These are phyloP conservation scores for Zea mays DNA, from an alignment of 176 grass and related monocot species.

Conservation along the genomic window Zm-B73-REFERENCE-NAM-5.0 NC_050097.1:234554001-234554500, in stretches of 20 bases:
- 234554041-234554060: constrained; percentile 86
- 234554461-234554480: constrained; percentile 74
- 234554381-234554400: constrained; percentile 82
- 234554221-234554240: constrained; percentile 82
- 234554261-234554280: constrained; percentile 84
- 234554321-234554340: constrained; percentile 88
- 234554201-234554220: constrained; percentile 81
- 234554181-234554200: constrained; percentile 62
- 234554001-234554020: constrained; percentile 75
- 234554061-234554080: constrained; percentile 64
- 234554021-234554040: constrained; percentile 78
- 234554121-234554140: background rate
- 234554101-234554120: too few species aligned
- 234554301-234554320: constrained; percentile 72
- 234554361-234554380: constrained; percentile 93
- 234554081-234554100: background rate
- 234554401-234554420: constrained; percentile 55
- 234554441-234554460: constrained; percentile 65
- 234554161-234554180: constrained; percentile 77
- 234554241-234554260: constrained; percentile 85
- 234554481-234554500: constrained; percentile 73
- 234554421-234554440: constrained; percentile 43
- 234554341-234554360: constrained; percentile 79
- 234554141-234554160: constrained; percentile 54
- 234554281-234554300: constrained; percentile 84